phyloP scores from a whole-genome alignment of 495 filamentous ascomycete genomes.

The Aspergillus leporis region DNA sequence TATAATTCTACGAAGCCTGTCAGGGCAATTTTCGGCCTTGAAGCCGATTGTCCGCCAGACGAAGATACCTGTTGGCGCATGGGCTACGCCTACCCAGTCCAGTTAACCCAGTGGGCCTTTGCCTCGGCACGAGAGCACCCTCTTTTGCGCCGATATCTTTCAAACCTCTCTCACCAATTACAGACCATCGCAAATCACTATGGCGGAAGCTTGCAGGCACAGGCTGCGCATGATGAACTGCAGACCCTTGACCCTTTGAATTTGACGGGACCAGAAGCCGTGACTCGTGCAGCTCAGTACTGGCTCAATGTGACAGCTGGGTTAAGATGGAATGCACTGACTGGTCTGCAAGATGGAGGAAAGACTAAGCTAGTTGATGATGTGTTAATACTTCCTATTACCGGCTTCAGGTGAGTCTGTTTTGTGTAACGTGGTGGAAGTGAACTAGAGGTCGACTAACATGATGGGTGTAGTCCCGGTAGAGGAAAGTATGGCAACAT shows the following conservation, averaged over 20 bases:
- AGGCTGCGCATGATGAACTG: constrained; percentile 1
- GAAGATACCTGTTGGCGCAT: constrained; percentile 22
- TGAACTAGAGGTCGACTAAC: background rate
- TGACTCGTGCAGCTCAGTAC: constrained; percentile 12
- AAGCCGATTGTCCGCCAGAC: constrained; percentile 17
- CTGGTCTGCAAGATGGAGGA: constrained; percentile 17
- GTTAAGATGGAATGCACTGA: constrained; percentile 21
- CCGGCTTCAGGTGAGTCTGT: constrained; percentile 21
- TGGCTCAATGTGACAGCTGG: constrained; percentile 8
- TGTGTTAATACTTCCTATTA: constrained; percentile 23
- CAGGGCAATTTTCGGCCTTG: constrained; percentile 20
- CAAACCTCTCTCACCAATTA: background rate
- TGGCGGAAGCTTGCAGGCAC: constrained; percentile 1
- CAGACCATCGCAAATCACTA: background rate
- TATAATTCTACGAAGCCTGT: constrained; percentile 10
- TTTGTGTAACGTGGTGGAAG: background rate
- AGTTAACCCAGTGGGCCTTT: constrained; percentile 24
- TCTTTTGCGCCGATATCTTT: constrained; percentile 11
- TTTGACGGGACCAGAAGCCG: constrained; percentile 20
- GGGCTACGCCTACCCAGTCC: constrained; percentile 21
- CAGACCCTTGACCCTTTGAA: constrained; percentile 15
- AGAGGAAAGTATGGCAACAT: constrained; percentile 14
- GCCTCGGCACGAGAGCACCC: constrained; percentile 19
- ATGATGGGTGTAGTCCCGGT: constrained; percentile 9
- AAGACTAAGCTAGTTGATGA: constrained; percentile 18